These are phyloP conservation scores for Coelastrella sp. DNA, from an alignment of 139 green algal species.

Conservation along the genomic window DNA sequence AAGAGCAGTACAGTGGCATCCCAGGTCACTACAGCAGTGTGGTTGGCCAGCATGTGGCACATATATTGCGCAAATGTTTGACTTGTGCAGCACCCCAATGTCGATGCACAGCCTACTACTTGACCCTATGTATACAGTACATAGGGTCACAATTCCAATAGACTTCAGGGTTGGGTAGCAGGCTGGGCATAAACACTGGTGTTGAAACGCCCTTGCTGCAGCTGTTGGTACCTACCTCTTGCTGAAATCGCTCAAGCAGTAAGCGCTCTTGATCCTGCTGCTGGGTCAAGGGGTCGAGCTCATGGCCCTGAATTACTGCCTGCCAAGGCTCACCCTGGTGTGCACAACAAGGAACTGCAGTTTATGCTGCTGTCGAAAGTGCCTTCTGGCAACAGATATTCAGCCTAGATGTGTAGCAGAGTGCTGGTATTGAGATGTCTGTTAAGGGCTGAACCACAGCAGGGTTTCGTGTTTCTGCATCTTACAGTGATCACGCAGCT, in stretches of 20 bases:
- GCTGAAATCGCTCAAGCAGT: slow-evolving; percentile 94
- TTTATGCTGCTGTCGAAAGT: not conserved
- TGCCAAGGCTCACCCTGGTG: slow-evolving; percentile 78
- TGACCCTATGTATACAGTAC: no score
- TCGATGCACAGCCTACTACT: no score
- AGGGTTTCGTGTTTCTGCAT: not conserved
- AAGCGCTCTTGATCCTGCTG: slow-evolving; percentile 85
- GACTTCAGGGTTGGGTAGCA: no score
- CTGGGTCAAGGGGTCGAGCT: slow-evolving; percentile 65
- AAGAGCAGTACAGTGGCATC: no score
- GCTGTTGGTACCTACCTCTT: slow-evolving; percentile 69
- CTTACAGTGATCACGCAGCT: not conserved
- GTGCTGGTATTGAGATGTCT: no score
- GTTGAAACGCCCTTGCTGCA: not conserved
- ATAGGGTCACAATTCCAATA: no score
- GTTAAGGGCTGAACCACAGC: not conserved
- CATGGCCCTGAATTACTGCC: slow-evolving; percentile 78
- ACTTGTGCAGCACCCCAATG: no score
- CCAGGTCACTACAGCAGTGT: no score
- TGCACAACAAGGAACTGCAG: not conserved
- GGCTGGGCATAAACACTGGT: no score
- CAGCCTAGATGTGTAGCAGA: no score
- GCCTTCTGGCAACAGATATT: not conserved
- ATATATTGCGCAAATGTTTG: no score
- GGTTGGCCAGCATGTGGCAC: no score